These are phyloP conservation scores for Marasmius fiardii DNA, from an alignment of 1,284 basidiomycete genomes.

Conservation along the genomic window DNA sequence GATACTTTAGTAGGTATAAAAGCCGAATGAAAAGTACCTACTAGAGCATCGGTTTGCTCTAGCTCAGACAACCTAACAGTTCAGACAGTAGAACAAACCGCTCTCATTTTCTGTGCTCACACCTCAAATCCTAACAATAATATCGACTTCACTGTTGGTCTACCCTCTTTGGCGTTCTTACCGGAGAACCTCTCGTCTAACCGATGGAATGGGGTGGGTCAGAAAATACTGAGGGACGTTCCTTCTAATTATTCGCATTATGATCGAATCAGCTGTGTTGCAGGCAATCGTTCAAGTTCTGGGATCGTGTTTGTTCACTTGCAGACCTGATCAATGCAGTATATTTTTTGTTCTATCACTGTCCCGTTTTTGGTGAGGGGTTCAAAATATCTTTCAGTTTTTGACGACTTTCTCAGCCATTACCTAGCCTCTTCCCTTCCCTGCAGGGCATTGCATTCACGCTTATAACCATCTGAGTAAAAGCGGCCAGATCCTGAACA, in stretches of 20 bases:
- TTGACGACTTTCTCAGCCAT: not conserved
- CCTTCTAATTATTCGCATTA: not conserved
- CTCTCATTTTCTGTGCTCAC: too few relatives aligned
- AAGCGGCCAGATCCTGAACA: not conserved
- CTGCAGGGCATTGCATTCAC: not conserved
- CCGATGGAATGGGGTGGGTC: not conserved
- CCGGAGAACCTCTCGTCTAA: not conserved
- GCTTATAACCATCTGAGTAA: not conserved
- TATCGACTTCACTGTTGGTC: not conserved
- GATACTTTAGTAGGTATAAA: too few relatives aligned
- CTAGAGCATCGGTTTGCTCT: too few relatives aligned
- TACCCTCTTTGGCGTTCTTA: not conserved
- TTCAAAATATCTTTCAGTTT: not conserved
- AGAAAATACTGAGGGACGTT: not conserved
- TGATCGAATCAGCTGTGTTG: not conserved
- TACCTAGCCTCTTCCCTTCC: too few relatives aligned
- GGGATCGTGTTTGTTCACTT: not conserved
- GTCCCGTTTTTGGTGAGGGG: not conserved
- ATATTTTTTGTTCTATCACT: not conserved
- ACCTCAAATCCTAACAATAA: too few relatives aligned
- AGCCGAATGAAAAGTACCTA: too few relatives aligned
- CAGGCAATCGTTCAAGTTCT: not conserved
- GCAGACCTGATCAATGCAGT: too few relatives aligned
- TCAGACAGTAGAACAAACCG: too few relatives aligned
- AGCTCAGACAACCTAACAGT: too few relatives aligned